Conservation (phyloP, 495 filamentous ascomycete species). For the Choiromyces venosus region DNA sequence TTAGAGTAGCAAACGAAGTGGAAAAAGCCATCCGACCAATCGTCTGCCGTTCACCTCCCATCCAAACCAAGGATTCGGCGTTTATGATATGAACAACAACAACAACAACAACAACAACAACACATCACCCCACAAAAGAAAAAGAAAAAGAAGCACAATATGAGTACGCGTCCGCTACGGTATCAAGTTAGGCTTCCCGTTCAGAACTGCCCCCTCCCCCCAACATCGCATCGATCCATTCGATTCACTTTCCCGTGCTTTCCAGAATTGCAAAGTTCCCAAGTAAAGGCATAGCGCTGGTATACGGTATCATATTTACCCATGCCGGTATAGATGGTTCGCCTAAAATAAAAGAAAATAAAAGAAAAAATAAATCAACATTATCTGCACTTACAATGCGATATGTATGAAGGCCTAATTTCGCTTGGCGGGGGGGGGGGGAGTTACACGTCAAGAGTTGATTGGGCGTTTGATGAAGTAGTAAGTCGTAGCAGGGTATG, state of each 20-base stretch:
- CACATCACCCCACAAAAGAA: background rate
- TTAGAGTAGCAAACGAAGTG: too few relatives aligned
- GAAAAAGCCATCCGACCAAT: background rate
- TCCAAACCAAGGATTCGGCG: background rate
- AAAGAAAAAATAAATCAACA: background rate
- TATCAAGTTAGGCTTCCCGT: background rate
- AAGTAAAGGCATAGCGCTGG: background rate
- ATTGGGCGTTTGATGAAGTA: background rate
- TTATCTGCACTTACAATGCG: background rate
- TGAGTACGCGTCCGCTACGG: background rate
- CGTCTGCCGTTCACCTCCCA: background rate
- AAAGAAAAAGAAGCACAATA: background rate
- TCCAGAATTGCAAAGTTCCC: background rate
- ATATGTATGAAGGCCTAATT: background rate
- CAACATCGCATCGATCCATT: background rate
- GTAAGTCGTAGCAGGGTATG: background rate
- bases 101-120: background rate
- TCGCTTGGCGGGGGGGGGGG: background rate
- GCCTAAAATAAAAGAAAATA: background rate
- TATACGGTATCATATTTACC: background rate
- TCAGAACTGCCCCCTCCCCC: background rate
- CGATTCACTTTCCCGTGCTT: background rate
- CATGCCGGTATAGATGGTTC: background rate
- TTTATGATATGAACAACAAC: background rate
- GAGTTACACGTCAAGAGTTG: background rate